phyloP scores from a whole-genome alignment of 176 grass and related monocot genomes.

The Raddia guianensis region DNA sequence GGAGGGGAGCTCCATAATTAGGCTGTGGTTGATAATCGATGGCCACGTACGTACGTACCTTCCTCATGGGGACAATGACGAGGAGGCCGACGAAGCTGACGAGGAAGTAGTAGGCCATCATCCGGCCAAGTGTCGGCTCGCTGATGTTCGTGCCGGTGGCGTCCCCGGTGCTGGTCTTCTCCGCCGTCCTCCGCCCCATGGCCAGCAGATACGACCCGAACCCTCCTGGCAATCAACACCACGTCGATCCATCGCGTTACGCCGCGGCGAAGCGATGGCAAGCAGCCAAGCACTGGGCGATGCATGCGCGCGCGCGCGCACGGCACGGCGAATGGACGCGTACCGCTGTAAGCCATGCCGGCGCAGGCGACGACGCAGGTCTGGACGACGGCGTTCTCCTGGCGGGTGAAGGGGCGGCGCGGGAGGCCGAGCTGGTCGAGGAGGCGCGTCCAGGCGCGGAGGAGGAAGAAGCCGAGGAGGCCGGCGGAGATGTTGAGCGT shows the following conservation, averaged over 20 bases:
- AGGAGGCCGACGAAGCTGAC: conserved; percentile 75
- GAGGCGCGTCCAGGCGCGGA: conserved; percentile 56
- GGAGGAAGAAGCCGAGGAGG: conserved; percentile 72
- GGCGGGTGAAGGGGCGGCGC: conserved; percentile 61
- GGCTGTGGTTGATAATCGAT: conserved; percentile 25
- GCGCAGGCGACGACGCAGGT: conserved; percentile 90
- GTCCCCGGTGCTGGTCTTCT: conserved; percentile 39
- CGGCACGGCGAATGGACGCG: neutral
- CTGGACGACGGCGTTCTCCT: conserved; percentile 85
- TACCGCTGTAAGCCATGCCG: conserved; percentile 69
- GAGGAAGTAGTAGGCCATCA: conserved; percentile 59
- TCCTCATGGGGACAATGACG: conserved; percentile 71
- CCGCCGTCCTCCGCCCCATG: conserved; percentile 58
- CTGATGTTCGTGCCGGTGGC: conserved; percentile 42
- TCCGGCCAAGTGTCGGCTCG: conserved; percentile 49
- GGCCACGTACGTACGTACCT: conserved; percentile 48
- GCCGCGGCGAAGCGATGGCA: neutral
- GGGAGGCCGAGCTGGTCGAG: conserved; percentile 41
- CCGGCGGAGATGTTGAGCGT: conserved; percentile 67
- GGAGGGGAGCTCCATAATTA: neutral
- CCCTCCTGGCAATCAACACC: conserved; percentile 46
- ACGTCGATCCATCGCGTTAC: neutral
- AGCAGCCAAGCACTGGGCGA: too few relatives aligned
- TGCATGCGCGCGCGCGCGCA: neutral
- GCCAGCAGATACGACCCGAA: conserved; percentile 70